Conservation (phyloP, 108 stramenopile species). For the Cyclostephanos invisitatus region DNA sequence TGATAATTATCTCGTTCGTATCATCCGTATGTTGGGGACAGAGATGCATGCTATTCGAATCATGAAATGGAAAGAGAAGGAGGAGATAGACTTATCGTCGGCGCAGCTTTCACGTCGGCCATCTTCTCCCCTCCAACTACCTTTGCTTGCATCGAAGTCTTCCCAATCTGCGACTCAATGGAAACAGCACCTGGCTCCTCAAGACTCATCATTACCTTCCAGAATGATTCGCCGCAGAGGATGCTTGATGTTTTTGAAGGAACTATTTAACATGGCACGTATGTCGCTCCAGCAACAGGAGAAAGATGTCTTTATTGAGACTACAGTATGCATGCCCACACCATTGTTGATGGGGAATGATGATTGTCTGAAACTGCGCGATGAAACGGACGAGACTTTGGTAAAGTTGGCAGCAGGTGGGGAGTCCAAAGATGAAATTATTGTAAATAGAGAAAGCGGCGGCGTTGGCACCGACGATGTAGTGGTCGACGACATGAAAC, state of each 20-base stretch:
- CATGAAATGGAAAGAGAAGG: constrained; percentile 61
- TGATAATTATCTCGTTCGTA: constrained; percentile 69
- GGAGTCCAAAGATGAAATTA: not conserved
- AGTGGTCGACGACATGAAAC: constrained; percentile 6
- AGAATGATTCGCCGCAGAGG: constrained; percentile 67
- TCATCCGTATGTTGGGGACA: constrained; percentile 64
- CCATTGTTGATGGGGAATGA: constrained; percentile 17
- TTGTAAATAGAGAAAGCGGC: not conserved
- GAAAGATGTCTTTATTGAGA: constrained; percentile 83
- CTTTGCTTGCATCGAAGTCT: constrained; percentile 1
- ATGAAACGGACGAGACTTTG: not conserved
- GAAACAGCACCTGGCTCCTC: constrained; percentile 84
- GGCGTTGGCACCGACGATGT: not conserved
- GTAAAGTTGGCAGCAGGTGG: not conserved
- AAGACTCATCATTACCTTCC: constrained; percentile 74
- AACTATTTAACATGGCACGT: constrained; percentile 88
- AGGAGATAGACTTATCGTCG: not conserved
- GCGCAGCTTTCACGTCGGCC: not conserved
- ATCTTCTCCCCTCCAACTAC: not conserved
- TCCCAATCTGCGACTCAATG: constrained; percentile 44
- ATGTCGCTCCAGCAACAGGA: constrained; percentile 78
- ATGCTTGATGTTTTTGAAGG: constrained; percentile 76
- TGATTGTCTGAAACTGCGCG: not conserved
- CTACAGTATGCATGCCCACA: constrained; percentile 61
- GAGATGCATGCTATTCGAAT: constrained; percentile 62